phyloP scores from a whole-genome alignment of 225 moss, liverwort and hornwort species.

The Asterella californica region DNA sequence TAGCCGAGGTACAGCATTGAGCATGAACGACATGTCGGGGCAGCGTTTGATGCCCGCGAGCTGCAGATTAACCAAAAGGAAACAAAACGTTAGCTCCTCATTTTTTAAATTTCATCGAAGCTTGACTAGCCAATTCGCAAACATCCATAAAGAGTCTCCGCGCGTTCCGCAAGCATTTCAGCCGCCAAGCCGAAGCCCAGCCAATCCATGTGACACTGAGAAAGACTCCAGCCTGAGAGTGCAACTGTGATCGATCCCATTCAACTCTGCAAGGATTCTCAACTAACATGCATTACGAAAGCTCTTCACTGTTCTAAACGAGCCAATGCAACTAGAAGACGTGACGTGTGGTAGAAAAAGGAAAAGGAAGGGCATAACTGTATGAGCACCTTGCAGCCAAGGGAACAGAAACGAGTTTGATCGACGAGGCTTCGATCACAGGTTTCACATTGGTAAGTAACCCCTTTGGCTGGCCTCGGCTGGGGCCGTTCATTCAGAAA shows the following conservation, averaged over 20 bases:
- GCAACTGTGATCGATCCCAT: not conserved
- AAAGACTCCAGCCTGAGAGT: not conserved
- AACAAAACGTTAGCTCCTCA: not conserved
- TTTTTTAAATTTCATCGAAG: not conserved
- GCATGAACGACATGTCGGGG: conserved; percentile 75
- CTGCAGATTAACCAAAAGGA: conserved; percentile 33
- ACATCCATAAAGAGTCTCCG: not conserved
- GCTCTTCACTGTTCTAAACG: not conserved
- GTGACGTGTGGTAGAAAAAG: not conserved
- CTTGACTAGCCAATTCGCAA: not conserved
- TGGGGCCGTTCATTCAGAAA: conserved; percentile 95
- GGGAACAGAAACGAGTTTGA: conserved; percentile 92
- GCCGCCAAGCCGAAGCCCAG: not conserved
- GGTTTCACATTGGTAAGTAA: conserved; percentile 91
- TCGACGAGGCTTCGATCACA: conserved; percentile 97
- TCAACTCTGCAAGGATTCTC: not conserved
- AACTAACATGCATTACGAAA: not conserved
- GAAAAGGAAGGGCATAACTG: not conserved
- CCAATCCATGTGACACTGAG: not conserved
- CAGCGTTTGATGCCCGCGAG: conserved; percentile 80
- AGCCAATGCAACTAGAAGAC: not conserved
- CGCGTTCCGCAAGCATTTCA: not conserved
- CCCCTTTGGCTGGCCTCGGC: conserved; percentile 95
- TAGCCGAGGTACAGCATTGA: conserved; percentile 37
- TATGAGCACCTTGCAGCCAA: conserved; percentile 81